These are phyloP conservation scores for Acanthamoeba lenticulata DNA, from an alignment of 208 protist genomes.

Conservation along the genomic window DNA sequence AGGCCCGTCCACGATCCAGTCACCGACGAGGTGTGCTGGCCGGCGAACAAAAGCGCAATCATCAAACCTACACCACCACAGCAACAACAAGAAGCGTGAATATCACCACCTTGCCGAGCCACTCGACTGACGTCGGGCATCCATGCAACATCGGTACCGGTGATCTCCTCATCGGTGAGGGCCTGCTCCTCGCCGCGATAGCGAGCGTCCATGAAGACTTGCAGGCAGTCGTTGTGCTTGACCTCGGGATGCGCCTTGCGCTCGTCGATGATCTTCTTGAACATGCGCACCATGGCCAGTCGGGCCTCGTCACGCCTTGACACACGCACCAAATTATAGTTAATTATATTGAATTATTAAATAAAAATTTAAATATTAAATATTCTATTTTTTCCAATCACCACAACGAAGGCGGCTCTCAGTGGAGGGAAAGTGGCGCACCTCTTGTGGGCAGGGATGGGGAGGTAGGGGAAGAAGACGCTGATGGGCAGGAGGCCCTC, in stretches of 20 bases:
- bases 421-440: background rate
- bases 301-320: conserved; percentile 88
- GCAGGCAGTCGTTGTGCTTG: conserved; percentile 81
- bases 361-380: too few species aligned
- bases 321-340: background rate
- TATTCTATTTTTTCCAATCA: too few species aligned
- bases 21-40: conserved; percentile 94
- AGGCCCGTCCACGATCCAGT: conserved; percentile 92
- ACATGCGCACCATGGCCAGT: conserved; percentile 89
- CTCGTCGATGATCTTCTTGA: conserved; percentile 90
- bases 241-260: conserved; percentile 74
- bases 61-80: conserved; percentile 68
- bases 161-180: conserved; percentile 92
- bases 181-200: conserved; percentile 90
- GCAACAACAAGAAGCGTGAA: background rate
- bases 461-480: conserved; percentile 89
- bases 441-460: conserved; percentile 86
- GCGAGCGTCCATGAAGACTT: conserved; percentile 89
- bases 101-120: too few species aligned
- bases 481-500: conserved; percentile 89
- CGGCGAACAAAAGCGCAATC: conserved; percentile 93
- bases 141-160: too few species aligned
- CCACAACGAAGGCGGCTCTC: conserved; percentile 53
- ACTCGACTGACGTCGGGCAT: too few species aligned
- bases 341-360: background rate